Conservation (phyloP, 78 protist genomes). For the Dictyostelium brefeldianum region DNA sequence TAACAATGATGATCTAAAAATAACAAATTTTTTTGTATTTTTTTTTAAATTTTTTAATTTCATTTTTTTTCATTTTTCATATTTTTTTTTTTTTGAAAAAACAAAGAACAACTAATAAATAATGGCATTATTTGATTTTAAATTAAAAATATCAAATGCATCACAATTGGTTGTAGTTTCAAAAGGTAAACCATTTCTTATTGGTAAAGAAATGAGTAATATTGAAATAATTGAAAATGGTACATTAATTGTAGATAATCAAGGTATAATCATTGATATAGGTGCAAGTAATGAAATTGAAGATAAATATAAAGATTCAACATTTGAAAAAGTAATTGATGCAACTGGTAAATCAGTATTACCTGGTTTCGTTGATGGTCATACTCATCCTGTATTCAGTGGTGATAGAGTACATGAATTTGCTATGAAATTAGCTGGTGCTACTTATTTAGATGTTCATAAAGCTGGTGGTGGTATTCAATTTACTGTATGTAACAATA, state of each 20-base stretch:
- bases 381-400: conserved; percentile 94
- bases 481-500: conserved; percentile 67
- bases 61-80: not conserved
- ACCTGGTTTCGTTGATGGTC: conserved; percentile 94
- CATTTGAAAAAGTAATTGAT: conserved; percentile 84
- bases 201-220: conserved; percentile 78
- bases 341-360: conserved; percentile 81
- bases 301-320: conserved; percentile 30
- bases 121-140: conserved; percentile 9
- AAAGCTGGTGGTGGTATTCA: conserved; percentile 95
- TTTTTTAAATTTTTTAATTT: not conserved
- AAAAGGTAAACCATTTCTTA: conserved; percentile 44
- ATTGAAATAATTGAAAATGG: conserved; percentile 81
- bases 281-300: conserved; percentile 35
- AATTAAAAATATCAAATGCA: conserved; percentile 67
- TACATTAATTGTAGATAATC: conserved; percentile 63
- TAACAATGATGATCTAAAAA: too few species aligned
- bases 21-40: not conserved
- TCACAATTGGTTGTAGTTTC: conserved; percentile 77
- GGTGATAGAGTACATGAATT: conserved; percentile 92
- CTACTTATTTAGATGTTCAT: conserved; percentile 94
- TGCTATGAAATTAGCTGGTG: conserved; percentile 89
- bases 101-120: not conserved
- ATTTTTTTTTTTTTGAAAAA: not conserved
- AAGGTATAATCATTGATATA: conserved; percentile 76